These are phyloP conservation scores for Conoideocrella luteorostrata DNA, from an alignment of 2,329 filamentous ascomycete genomes.

Conservation along the genomic window DNA sequence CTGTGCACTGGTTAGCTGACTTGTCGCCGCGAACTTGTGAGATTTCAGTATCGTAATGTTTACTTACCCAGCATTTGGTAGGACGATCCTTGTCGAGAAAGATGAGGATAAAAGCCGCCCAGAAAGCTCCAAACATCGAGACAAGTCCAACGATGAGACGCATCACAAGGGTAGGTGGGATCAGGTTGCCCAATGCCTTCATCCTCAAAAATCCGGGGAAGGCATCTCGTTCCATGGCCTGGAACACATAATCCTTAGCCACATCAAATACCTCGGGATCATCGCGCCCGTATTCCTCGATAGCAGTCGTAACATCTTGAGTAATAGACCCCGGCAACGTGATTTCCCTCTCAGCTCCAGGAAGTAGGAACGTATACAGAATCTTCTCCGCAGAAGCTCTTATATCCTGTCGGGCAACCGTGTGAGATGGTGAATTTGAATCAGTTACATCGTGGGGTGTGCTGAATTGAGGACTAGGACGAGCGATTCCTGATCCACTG, in stretches of 20 bases:
- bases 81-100: slow-evolving; percentile 72
- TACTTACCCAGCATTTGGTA: slow-evolving; percentile 77
- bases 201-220: slow-evolving; percentile 93
- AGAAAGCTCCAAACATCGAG: slow-evolving; percentile 85
- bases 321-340: slow-evolving; percentile 85
- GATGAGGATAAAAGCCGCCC: slow-evolving; percentile 89
- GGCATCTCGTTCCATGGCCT: slow-evolving; percentile 99
- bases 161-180: slow-evolving; percentile 82
- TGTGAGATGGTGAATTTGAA: slow-evolving; percentile 76
- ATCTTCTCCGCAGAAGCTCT: slow-evolving; percentile 95
- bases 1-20: slow-evolving; percentile 24
- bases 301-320: slow-evolving; percentile 74
- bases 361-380: slow-evolving; percentile 92
- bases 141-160: slow-evolving; percentile 75
- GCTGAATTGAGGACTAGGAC: slow-evolving; percentile 51
- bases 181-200: slow-evolving; percentile 92
- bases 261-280: slow-evolving; percentile 96
- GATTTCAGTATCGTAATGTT: background rate
- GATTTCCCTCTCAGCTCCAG: slow-evolving; percentile 94
- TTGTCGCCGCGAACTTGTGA: slow-evolving; percentile 9
- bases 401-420: slow-evolving; percentile 83
- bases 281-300: slow-evolving; percentile 86
- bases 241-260: slow-evolving; percentile 98
- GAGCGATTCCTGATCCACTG: slow-evolving; percentile 38
- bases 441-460: slow-evolving; percentile 60